These are phyloP conservation scores for Ambrosiella cleistominuta DNA, from an alignment of 2,329 filamentous ascomycete species.

Conservation along the genomic window DNA sequence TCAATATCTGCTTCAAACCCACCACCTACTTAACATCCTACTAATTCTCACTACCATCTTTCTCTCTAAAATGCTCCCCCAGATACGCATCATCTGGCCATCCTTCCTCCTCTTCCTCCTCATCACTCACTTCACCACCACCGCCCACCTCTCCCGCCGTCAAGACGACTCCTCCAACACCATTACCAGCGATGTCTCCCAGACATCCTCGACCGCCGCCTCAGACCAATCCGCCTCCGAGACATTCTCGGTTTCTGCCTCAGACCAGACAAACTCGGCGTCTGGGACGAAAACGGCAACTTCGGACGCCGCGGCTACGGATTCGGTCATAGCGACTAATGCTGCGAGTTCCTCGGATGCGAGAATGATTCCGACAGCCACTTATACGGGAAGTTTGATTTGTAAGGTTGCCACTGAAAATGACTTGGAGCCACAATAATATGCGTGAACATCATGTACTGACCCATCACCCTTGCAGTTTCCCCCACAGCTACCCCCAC, in stretches of 20 bases:
- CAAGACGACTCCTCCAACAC: conserved; percentile 18
- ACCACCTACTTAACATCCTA: neutral
- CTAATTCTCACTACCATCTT: neutral
- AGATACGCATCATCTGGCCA: conserved; percentile 3
- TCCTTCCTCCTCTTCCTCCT: conserved; percentile 23
- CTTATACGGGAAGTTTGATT: conserved; percentile 1
- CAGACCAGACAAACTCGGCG: neutral
- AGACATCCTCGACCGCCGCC: neutral
- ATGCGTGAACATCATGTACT: neutral
- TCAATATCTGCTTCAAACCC: no score
- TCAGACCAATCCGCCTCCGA: neutral
- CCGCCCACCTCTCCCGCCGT: conserved; percentile 17
- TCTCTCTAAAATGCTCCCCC: conserved; percentile 5
- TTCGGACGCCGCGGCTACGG: neutral
- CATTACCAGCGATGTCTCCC: neutral
- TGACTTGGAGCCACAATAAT: neutral
- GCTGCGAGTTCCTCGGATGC: neutral
- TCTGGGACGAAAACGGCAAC: neutral
- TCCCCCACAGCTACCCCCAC: neutral
- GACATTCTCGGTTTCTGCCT: neutral
- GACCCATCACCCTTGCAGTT: neutral
- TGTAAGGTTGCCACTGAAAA: neutral
- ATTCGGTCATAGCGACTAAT: neutral
- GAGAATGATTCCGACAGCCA: neutral
- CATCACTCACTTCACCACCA: conserved; percentile 22